Percentiles rank a stretch among this genome's conserved stretches.
These are phyloP conservation scores for Cutaneotrichosporon arboriforme DNA, from an alignment of 1,284 basidiomycete species.

Conservation along the genomic window DNA sequence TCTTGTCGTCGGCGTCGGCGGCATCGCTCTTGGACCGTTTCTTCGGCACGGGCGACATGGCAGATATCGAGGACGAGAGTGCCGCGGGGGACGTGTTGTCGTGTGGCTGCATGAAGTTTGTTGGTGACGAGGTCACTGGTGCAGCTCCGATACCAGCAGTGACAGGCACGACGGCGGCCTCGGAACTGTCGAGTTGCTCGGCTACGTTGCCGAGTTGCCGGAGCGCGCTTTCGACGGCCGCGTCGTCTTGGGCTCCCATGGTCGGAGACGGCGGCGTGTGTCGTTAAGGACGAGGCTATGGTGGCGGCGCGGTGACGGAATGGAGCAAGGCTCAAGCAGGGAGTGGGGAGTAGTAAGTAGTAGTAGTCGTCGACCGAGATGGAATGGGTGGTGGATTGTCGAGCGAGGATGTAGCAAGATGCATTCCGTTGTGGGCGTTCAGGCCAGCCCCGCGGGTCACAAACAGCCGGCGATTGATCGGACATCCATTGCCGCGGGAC, in stretches of 20 bases:
- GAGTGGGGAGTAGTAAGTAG: neutral
- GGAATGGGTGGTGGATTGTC: neutral
- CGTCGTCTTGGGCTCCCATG: neutral
- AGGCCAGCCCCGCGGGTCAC: too few relatives aligned
- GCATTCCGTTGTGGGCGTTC: too few relatives aligned
- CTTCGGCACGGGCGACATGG: neutral
- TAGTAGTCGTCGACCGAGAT: neutral
- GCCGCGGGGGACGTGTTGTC: neutral
- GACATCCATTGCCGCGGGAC: too few relatives aligned
- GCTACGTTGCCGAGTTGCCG: constrained; percentile 1
- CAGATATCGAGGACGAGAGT: neutral
- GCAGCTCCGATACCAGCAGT: too few relatives aligned
- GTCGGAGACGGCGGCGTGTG: neutral
- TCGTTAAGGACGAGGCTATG: neutral
- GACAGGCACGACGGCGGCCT: neutral
- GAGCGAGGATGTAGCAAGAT: too few relatives aligned
- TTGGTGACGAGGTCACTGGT: too few relatives aligned
- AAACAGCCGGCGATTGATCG: too few relatives aligned
- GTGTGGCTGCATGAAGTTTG: neutral
- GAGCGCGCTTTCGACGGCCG: neutral
- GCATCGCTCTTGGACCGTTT: constrained; percentile 2
- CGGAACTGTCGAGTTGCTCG: neutral
- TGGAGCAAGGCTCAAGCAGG: too few relatives aligned
- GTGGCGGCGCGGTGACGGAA: too few relatives aligned
- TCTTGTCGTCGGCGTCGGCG: constrained; percentile 14